These are phyloP conservation scores for Colletotrichum aenigma DNA, from an alignment of 2,329 filamentous ascomycete species.

Conservation along the genomic window DNA sequence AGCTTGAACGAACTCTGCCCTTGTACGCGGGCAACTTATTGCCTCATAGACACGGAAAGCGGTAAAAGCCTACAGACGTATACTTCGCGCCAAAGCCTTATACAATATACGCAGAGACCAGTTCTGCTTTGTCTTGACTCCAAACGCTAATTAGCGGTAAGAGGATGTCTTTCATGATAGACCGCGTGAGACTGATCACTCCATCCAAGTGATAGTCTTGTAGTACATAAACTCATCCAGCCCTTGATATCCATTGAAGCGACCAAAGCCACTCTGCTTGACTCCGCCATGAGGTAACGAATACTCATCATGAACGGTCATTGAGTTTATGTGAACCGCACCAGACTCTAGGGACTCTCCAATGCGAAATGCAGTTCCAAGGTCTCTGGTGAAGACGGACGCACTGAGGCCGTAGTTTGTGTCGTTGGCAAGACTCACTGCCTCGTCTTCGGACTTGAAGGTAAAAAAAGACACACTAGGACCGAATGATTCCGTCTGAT, in stretches of 20 bases:
- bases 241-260: neutral
- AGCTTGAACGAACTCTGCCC: neutral
- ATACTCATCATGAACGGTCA: neutral
- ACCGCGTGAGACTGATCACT: neutral
- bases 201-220: neutral
- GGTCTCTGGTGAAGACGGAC: neutral
- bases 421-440: neutral
- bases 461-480: neutral
- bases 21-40: neutral
- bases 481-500: neutral
- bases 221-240: neutral
- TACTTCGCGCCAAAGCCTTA: neutral
- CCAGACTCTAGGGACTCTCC: neutral
- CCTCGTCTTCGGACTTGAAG: neutral
- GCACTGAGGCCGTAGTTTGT: neutral
- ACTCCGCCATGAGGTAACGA: neutral
- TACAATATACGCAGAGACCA: neutral
- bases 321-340: neutral
- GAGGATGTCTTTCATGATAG: neutral
- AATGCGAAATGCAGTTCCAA: neutral
- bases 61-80: neutral
- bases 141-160: neutral
- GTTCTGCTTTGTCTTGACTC: neutral
- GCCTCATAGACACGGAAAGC: neutral
- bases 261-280: neutral